phyloP scores from a whole-genome alignment of 2,329 filamentous ascomycete genomes.

The Colletotrichum horii region DNA sequence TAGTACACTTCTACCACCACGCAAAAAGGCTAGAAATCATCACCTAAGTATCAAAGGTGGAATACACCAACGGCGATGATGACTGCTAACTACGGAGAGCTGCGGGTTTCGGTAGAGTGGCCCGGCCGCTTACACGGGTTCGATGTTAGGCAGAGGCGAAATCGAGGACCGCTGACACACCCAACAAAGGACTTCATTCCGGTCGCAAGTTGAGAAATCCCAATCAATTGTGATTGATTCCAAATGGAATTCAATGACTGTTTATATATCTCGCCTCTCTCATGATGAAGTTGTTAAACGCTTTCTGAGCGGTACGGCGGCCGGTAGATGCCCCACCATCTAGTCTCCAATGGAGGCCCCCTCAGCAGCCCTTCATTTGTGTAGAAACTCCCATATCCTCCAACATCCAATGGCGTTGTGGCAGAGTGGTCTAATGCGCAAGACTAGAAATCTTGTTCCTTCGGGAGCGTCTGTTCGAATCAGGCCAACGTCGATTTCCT shows the following conservation, averaged over 20 bases:
- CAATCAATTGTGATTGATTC: too few species aligned
- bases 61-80: background rate
- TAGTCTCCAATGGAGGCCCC: background rate
- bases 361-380: background rate
- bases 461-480: slow-evolving; percentile 18
- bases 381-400: rapidly evolving
- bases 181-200: too few species aligned
- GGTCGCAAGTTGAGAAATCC: too few species aligned
- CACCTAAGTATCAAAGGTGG: rapidly evolving
- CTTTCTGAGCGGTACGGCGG: rapidly evolving
- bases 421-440: slow-evolving; percentile 18
- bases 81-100: rapidly evolving
- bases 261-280: background rate
- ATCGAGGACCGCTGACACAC: too few species aligned
- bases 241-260: background rate
- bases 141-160: too few species aligned
- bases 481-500: background rate
- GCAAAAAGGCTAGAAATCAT: background rate
- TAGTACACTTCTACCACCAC: too few species aligned
- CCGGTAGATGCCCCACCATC: background rate
- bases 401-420: slow-evolving; percentile 2
- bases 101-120: background rate
- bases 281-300: too few species aligned
- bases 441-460: slow-evolving; percentile 18
- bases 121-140: too few species aligned